Conservation (phyloP, 2,329 filamentous ascomycete species). For the Diaporthe citrichinensis region DNA sequence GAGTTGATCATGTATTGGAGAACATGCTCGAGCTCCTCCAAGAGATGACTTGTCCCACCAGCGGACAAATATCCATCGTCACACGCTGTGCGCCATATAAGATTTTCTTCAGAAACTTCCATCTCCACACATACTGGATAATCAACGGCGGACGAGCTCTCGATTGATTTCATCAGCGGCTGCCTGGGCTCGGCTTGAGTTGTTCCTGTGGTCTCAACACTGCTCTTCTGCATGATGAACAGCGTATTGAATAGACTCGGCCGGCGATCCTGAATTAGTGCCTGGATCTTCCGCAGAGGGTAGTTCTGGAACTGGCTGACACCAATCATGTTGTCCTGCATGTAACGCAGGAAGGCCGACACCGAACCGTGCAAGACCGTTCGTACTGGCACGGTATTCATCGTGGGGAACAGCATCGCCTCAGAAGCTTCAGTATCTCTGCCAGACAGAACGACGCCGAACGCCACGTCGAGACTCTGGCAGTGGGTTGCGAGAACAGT, state of each 20-base stretch:
- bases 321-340: constrained; percentile 78
- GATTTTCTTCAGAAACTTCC: constrained; percentile 68
- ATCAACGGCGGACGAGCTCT: constrained; percentile 78
- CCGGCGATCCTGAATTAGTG: constrained; percentile 64
- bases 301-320: constrained; percentile 82
- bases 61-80: constrained; percentile 68
- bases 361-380: constrained; percentile 79
- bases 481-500: constrained; percentile 75
- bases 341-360: constrained; percentile 75
- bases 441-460: constrained; percentile 87
- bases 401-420: constrained; percentile 84
- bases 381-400: constrained; percentile 89
- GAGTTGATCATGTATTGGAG: constrained; percentile 68
- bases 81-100: constrained; percentile 82
- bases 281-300: constrained; percentile 73
- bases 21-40: constrained; percentile 72
- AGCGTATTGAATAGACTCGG: constrained; percentile 67
- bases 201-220: constrained; percentile 1
- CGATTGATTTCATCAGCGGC: constrained; percentile 72
- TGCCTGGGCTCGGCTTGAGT: neutral
- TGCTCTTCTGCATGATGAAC: constrained; percentile 66
- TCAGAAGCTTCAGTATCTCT: constrained; percentile 81
- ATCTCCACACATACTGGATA: constrained; percentile 88
- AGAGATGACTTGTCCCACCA: constrained; percentile 62
- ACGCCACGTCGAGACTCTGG: constrained; percentile 79